Evolutionary conservation across 1,284 basidiomycete species (phyloP).

Genomic region (Cerioporus squamosus): DNA sequence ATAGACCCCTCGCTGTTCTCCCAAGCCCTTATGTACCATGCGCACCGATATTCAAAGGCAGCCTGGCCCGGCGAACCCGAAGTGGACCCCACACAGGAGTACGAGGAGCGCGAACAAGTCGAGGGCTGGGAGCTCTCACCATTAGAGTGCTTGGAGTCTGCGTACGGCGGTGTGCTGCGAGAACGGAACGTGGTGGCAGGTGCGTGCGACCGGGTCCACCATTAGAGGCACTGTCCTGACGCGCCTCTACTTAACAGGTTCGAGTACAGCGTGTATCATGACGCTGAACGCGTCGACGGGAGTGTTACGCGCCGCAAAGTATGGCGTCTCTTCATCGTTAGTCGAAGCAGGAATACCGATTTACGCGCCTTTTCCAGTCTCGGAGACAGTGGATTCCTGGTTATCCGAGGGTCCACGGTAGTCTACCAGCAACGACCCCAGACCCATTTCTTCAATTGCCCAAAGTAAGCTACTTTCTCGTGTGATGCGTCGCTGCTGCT

Average conservation of each 20-base stretch:
- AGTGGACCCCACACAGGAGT: slow-evolving; percentile 54
- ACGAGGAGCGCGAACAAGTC: slow-evolving; percentile 50
- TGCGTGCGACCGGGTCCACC: slow-evolving; percentile 36
- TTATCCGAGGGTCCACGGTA: slow-evolving; percentile 73
- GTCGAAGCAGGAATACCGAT: neutral
- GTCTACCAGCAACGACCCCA: slow-evolving; percentile 68
- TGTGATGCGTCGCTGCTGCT: neutral
- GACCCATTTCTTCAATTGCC: slow-evolving; percentile 86
- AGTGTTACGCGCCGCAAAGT: slow-evolving; percentile 81
- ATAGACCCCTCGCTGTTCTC: slow-evolving; percentile 83
- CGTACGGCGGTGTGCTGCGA: slow-evolving; percentile 72
- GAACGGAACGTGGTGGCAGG: slow-evolving; percentile 78
- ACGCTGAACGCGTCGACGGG: slow-evolving; percentile 81
- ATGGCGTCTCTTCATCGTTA: slow-evolving; percentile 30
- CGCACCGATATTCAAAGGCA: slow-evolving; percentile 66
- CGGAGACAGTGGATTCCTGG: slow-evolving; percentile 85
- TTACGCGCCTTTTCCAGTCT: slow-evolving; percentile 50
- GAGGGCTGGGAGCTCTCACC: slow-evolving; percentile 76
- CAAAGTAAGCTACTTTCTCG: slow-evolving; percentile 51
- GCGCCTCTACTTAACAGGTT: slow-evolving; percentile 57
- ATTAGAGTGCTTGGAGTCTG: slow-evolving; percentile 70
- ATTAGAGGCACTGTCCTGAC: neutral
- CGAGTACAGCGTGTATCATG: slow-evolving; percentile 85
- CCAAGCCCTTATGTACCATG: slow-evolving; percentile 72
- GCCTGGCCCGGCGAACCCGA: slow-evolving; percentile 77